Evolutionary conservation across 495 filamentous ascomycete species (phyloP).

Genomic region (Tetracladium setigerum): DNA sequence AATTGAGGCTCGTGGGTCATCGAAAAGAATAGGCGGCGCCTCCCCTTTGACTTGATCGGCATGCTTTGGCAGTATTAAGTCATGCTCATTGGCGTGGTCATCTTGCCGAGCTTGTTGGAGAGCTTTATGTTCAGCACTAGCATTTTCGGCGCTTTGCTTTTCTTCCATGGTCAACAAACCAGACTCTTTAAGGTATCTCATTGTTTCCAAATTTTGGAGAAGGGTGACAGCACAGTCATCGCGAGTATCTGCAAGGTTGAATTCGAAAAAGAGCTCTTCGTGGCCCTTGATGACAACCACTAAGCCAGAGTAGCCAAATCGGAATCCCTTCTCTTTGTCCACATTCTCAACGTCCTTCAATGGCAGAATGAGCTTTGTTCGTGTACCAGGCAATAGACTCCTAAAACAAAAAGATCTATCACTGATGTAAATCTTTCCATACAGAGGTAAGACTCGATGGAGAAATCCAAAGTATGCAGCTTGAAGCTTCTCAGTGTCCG

Average conservation of each 20-base stretch:
- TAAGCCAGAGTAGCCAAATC: constrained; percentile 84
- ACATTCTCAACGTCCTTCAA: constrained; percentile 90
- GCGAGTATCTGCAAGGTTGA: constrained; percentile 62
- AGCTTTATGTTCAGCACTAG: constrained; percentile 74
- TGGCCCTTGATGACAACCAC: constrained; percentile 89
- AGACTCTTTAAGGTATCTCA: constrained; percentile 65
- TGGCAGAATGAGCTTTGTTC: constrained; percentile 89
- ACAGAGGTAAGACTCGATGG: constrained; percentile 81
- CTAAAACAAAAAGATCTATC: constrained; percentile 89
- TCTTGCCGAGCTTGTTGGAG: constrained; percentile 70
- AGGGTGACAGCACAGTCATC: constrained; percentile 87
- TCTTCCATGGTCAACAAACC: constrained; percentile 62
- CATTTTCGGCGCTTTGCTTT: constrained; percentile 62
- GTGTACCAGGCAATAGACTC: constrained; percentile 80
- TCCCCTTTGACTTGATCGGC: constrained; percentile 41
- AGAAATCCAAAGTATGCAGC: constrained; percentile 87
- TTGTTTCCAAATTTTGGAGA: constrained; percentile 64
- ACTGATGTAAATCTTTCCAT: constrained; percentile 95
- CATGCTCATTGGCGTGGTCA: constrained; percentile 48
- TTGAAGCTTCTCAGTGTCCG: constrained; percentile 74
- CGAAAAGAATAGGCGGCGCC: constrained; percentile 72
- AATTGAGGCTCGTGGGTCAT: constrained; percentile 86
- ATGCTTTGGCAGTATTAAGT: constrained; percentile 47
- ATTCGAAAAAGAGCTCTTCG: constrained; percentile 97
- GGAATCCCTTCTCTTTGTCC: constrained; percentile 90